phyloP scores from a whole-genome alignment of 2,329 filamentous ascomycete genomes.

The Torrubiella hemipterigena region DNA sequence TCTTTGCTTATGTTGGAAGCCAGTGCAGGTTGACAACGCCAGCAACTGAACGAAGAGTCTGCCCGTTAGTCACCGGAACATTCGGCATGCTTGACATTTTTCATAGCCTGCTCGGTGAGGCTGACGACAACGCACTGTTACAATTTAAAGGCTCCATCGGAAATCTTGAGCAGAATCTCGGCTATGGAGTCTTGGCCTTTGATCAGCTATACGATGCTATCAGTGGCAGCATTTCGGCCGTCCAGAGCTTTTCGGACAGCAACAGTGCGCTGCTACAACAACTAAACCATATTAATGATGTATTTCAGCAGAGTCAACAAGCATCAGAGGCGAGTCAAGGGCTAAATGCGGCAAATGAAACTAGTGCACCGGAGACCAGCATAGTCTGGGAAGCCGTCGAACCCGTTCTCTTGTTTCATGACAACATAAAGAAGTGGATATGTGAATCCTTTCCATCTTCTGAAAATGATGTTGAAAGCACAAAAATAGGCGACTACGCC shows the following conservation, averaged over 20 bases:
- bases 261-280: constrained; percentile 13
- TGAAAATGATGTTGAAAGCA: constrained; percentile 9
- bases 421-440: constrained; percentile 28
- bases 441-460: constrained; percentile 78
- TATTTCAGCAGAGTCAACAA: constrained; percentile 16
- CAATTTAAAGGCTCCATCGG: constrained; percentile 49
- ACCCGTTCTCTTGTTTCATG: constrained; percentile 55
- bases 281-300: constrained; percentile 13
- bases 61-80: constrained; percentile 53
- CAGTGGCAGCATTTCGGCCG: constrained; percentile 13
- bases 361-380: constrained; percentile 10
- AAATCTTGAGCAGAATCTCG: constrained; percentile 65
- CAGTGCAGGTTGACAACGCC: constrained; percentile 28
- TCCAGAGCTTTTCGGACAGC: constrained; percentile 13
- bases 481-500: constrained; percentile 52
- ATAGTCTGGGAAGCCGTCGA: constrained; percentile 76
- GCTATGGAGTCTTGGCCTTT: constrained; percentile 31
- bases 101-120: constrained; percentile 52
- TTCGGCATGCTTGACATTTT: constrained; percentile 51
- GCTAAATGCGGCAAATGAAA: constrained; percentile 7
- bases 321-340: constrained; percentile 11
- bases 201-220: constrained; percentile 17
- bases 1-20: constrained; percentile 40
- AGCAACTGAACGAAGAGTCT: constrained; percentile 49
- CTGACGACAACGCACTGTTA: constrained; percentile 47